Evolutionary conservation across 2,329 filamentous ascomycete species (phyloP), one percentile per base, ranked within the genome.

Genomic region (Hypoxylon sp.): DNA sequence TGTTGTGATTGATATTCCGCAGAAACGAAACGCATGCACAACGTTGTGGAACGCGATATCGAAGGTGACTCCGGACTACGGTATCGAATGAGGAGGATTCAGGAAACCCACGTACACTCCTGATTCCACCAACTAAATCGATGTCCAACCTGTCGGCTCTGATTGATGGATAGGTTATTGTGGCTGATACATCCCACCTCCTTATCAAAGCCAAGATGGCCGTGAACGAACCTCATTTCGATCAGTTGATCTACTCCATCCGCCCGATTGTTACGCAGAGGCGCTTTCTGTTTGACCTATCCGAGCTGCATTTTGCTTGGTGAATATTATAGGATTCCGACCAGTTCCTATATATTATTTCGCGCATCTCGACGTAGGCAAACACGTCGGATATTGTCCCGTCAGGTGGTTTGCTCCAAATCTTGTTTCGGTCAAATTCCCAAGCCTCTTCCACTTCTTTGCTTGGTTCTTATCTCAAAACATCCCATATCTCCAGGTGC

Each of bases 11-110:
- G n/a, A 29, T 29, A 17, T n/a, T 15, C 19, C 15, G n/a, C 16
- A 9, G 27, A 27, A 30, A n/a, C n/a, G n/a, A n/a, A n/a, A n/a
- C n/a, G n/a, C n/a, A 20, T 38, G 52, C 38, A 35, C 37, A 35
- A 51, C 42, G 29, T 31, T 34, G 49, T 45, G 32, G 11, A 16
- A 57, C 26, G 27, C 35, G 20, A 34, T 11, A 27, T 20, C 19
- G 27, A 38, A 37, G 16, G 40, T n/a, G 15, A 30, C 21, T 21
- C 35, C 11, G 23, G 13, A 30, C 21, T 11, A 7, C 15, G 35
- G 25, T 9, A 11, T 36, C 13, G 16, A 15, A n/a, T 13, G 32
- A n/a, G n/a, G n/a, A n/a, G n/a, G n/a, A n/a, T n/a, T n/a, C n/a
- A n/a, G n/a, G n/a, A n/a, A n/a, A n/a, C n/a, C n/a, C n/a, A n/a